Base-by-base conservation (phyloP, 257 asterid species). In the Gardenia jasminoides region DNA sequence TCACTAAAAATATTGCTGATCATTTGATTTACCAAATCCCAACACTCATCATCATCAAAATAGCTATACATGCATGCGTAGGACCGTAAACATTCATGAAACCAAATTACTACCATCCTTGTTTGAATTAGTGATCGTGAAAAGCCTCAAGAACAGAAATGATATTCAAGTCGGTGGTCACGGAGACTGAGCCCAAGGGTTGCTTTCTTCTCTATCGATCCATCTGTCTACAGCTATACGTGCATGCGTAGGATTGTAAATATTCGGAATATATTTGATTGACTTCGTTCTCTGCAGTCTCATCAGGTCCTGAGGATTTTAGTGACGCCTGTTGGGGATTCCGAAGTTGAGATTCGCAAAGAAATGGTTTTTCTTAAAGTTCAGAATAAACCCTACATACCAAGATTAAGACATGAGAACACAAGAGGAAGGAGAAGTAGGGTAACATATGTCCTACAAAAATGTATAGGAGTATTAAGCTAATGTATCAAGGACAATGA, bases 321-420 rank as follows among this genome's bases (percentile, higher is more conserved):
- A 54, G 20, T 73, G 67, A 74, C 77, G 47, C 65, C 44, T 33
- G 52, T 61, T 54, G 65, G 10, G 52, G 64, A 50, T 52, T 65
- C 20, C 50, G 54, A 73, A 22, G 48, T 31, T 47, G 77, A 73
- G 78, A 74, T 74, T 56, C 36, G 13, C 6, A 52, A 30, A 15
- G n/a, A 52, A 54, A 28, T 52, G 11, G 13, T 44, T 47, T 1
- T 13, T 10, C 20, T 69, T 30, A 30, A 36, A 36, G 41, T 36
- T 36, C 41, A 30, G 43, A 65, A 65, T 31, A 3, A 65, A 65
- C 9, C 22, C 43, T 8, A 73, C 22, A 22, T 8, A 73, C 46
- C 71, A 67, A 13, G 44, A 67, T 36, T 36, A 36, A 36, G 41
- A 31, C 0, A 17, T 6, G 22, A 30, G 46, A 39, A 39, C 28